Evolutionary conservation across 1,139 yeast species (phyloP), one percentile per base, ranked within the genome.

Genomic region (Yamadazyma epiphylla): DNA sequence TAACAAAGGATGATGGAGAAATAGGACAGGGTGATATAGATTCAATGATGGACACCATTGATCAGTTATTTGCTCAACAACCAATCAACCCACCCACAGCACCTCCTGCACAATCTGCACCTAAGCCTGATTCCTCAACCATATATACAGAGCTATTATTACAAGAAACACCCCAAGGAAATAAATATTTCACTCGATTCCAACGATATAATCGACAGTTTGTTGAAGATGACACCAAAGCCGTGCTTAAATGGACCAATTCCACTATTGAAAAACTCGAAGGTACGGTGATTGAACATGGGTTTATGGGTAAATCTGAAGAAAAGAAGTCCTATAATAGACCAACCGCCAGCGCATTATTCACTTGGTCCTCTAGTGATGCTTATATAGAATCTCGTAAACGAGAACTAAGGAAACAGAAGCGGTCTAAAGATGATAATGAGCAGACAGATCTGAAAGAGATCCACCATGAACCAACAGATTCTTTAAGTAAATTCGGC

Each of bases 291-390:
- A 46, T 65, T 12, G 59, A 53, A 16, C 46, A 49, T 22, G 58
- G 70, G 64, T 37, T 39, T 33, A 31, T 43, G 16, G 45, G 42
- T 3, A 19, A 17, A 24, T 26, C 7, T 19, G 25, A 19, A 20
- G 28, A 21, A 19, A 29, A 34, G 31, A 31, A 19, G 25, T 27
- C 29, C 16, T 42, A 39, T 29, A 22, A 26, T 5, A 23, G 35
- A 30, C 40, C 49, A 9, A 39, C 53, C 1, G 55, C 62, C n/a
- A 60, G 56, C 39, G 58, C 64, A 12, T 50, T 67, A 26, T 68
- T 68, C 36, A 54, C 59, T 28, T 68, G 74, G 74, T 63, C 72
- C 5, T 64, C 73, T 0, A 60, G 64, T 13, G 73, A 67, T 32
- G 53, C 60, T 7, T 64, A 64, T 36, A 55, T 66, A 8, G 55